Evolutionary conservation across 192 early-diverging fungal genomes (phyloP), one percentile per base, ranked within the genome.

Genomic region (Coemansia sp.): DNA sequence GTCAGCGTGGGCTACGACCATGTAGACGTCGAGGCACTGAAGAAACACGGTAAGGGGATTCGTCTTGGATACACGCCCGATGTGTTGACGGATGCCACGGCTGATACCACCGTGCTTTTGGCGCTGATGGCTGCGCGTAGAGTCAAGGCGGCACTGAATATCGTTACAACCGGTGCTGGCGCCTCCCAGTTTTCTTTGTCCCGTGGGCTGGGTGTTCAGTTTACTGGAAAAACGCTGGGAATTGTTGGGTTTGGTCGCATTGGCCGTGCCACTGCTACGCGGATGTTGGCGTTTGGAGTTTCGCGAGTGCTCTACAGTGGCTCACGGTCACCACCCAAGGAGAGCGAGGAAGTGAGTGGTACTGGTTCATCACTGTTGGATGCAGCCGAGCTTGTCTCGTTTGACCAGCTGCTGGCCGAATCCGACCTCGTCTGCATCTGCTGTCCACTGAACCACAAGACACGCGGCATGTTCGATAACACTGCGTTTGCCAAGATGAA

Each of bases 31-130:
- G 63, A 61, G 6, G 87, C 81, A 8, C 66, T 89, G 16, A 71
- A 85, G 19, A 11, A 39, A 12, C 75, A 77, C 8, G 79, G 85
- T 18, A 32, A 32, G 32, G 78, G 78, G 3, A 73, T 94, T n/a
- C 47, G 54, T 16, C 65, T 97, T 7, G 94, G 94, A 6, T 87
- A 91, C 69, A 97, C 95, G 1, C 93, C 95, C 6, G 90, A 90
- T 60, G 95, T 95, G 1, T 80, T 95, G 43, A 97, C 95, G 0
- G 93, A 94, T 63, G 93, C 94, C 0, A 91, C 90, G 12, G 95
- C 95, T 6, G 94, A 95, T 43, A 83, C 92, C 6, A 89, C 92
- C 0, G 84, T 91, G 5, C 80, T 92, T n/a, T 76, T 97, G 61
- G 84, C 90, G 15, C 76, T 97, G 37, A 85, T 90, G 40, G 90